A percentile compares a stretch with the other conserved stretches of the same genome.
phyloP scores from a whole-genome alignment of 139 green algal genomes.

The Chlamydomonas sphaeroides region DNA sequence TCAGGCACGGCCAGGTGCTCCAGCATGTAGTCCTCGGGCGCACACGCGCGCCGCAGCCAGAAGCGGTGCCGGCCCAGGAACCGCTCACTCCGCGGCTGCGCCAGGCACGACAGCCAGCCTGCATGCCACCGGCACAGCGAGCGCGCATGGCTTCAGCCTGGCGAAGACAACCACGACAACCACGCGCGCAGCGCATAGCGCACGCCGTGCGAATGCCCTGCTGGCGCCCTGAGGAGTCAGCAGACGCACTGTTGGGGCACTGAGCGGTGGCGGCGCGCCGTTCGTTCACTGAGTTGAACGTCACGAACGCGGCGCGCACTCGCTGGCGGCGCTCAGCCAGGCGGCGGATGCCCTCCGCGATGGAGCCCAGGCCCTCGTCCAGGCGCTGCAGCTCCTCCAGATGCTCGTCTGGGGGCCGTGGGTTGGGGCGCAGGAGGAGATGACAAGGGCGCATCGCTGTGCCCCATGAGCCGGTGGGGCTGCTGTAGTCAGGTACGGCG shows the following conservation, averaged over 20 bases:
- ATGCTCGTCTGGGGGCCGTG: conserved; percentile 5
- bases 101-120: conserved; percentile 44
- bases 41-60: conserved; percentile 43
- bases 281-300: conserved; percentile 56
- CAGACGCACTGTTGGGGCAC: conserved; percentile 48
- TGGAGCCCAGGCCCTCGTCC: conserved; percentile 3
- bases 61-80: conserved; percentile 33
- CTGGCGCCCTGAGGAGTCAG: too few species aligned
- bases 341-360: conserved; percentile 8
- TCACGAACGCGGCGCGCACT: conserved; percentile 58
- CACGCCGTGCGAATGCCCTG: too few species aligned
- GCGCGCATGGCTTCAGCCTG: too few species aligned
- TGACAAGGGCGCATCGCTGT: too few species aligned
- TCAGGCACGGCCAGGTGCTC: conserved; percentile 54
- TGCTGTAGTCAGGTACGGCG: too few species aligned
- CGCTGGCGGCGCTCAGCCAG: neutral
- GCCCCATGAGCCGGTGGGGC: too few species aligned
- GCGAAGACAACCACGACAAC: too few species aligned
- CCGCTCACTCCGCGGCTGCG: neutral
- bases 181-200: too few species aligned
- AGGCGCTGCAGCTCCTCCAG: neutral
- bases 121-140: too few species aligned
- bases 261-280: conserved; percentile 3
- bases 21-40: conserved; percentile 64
- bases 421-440: too few species aligned